phyloP scores from a whole-genome alignment of 139 green algal genomes.

The Protoeuglena noctilucae region DNA sequence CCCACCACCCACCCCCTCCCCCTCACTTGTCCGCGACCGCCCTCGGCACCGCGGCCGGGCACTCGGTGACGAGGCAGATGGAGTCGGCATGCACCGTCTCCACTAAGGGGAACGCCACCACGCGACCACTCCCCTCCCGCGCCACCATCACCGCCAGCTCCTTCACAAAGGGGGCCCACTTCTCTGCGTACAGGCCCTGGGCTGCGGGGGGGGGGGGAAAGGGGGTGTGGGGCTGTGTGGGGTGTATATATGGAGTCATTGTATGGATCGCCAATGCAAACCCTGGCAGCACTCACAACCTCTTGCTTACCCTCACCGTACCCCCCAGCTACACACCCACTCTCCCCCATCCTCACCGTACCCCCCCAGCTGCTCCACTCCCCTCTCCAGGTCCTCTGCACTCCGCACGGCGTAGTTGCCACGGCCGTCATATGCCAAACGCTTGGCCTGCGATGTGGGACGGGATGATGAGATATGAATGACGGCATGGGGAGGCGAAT shows the following conservation, averaged over 20 bases:
- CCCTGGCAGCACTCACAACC: too few relatives aligned
- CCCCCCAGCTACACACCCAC: too few relatives aligned
- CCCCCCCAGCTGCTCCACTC: constrained; percentile 50
- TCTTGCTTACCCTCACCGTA: too few relatives aligned
- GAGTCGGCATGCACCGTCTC: constrained; percentile 85
- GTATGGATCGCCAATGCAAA: too few relatives aligned
- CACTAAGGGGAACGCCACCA: background rate
- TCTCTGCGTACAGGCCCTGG: constrained; percentile 79
- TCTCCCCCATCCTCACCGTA: too few relatives aligned
- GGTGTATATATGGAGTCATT: too few relatives aligned
- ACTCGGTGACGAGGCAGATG: constrained; percentile 82
- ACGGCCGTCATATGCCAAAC: constrained; percentile 77
- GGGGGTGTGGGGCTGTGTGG: too few relatives aligned
- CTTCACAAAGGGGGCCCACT: constrained; percentile 76
- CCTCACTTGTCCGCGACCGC: constrained; percentile 11
- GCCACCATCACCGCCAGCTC: constrained; percentile 52
- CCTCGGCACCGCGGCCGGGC: constrained; percentile 50
- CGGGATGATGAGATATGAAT: background rate
- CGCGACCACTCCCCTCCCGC: background rate
- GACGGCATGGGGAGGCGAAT: too few relatives aligned
- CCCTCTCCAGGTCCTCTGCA: constrained; percentile 30
- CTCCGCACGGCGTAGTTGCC: constrained; percentile 70
- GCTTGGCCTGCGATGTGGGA: constrained; percentile 12
- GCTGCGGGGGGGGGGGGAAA: too few relatives aligned
- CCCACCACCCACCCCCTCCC: too few relatives aligned